Percentiles rank a stretch among this genome's conserved stretches.
Evolutionary conservation across 768 basidiomycete species (phyloP).

Genomic region (Hemileccinum rubropunctum): DNA sequence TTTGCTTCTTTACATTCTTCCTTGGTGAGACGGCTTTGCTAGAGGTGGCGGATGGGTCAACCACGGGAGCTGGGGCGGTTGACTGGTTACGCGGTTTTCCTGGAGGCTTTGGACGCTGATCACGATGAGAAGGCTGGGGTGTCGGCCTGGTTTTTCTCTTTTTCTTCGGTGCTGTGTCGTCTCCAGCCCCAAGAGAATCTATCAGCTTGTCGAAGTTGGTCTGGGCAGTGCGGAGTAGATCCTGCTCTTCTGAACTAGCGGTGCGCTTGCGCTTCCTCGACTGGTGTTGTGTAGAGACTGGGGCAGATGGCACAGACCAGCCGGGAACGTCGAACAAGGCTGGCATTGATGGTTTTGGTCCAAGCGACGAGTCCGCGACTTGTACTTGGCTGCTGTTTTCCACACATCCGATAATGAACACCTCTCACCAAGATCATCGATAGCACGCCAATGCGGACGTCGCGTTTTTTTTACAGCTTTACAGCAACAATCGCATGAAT

Average conservation of each 20-base stretch:
- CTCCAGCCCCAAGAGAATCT: slow-evolving; percentile 42
- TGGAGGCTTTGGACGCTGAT: slow-evolving; percentile 1
- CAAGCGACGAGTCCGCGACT: slow-evolving; percentile 7
- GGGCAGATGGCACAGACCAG: slow-evolving; percentile 53
- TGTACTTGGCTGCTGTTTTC: too few species aligned
- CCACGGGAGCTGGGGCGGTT: slow-evolving; percentile 9
- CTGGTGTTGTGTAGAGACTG: slow-evolving; percentile 35
- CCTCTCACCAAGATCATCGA: background rate
- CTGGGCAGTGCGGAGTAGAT: slow-evolving; percentile 38
- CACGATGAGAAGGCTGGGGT: slow-evolving; percentile 3
- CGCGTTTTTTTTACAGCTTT: slow-evolving; percentile 11
- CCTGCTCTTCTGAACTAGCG: slow-evolving; percentile 33
- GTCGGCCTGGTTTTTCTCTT: slow-evolving; percentile 12
- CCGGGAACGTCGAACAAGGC: slow-evolving; percentile 66
- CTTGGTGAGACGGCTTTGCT: slow-evolving; percentile 4
- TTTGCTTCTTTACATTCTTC: slow-evolving; percentile 20
- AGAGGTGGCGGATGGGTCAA: slow-evolving; percentile 9
- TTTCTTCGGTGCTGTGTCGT: slow-evolving; percentile 18
- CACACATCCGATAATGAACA: background rate
- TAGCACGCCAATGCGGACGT: slow-evolving; percentile 16
- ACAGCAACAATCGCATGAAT: background rate
- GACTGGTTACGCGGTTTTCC: slow-evolving; percentile 1
- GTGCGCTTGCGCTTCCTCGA: slow-evolving; percentile 55
- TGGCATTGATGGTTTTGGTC: slow-evolving; percentile 17
- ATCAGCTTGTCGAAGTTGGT: slow-evolving; percentile 63